Base-by-base conservation (phyloP, 2,329 filamentous ascomycete species). In the Penicillium sp. region DNA sequence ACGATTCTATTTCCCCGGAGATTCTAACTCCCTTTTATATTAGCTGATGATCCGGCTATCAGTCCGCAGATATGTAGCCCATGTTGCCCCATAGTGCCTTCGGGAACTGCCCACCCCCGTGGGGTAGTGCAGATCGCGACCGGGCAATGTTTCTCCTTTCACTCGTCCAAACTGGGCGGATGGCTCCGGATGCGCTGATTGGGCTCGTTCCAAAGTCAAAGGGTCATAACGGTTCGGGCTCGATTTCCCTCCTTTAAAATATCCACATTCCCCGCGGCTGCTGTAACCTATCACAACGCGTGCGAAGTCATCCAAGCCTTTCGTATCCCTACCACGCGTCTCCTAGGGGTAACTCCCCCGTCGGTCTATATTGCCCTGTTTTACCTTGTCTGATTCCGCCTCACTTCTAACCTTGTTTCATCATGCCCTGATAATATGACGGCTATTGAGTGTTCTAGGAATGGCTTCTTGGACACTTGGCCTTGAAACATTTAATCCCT, bases 41-140 rank as follows among this genome's bases (percentile, higher is more conserved):
- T 26, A 45, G 10, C 26, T 31, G 13, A 43, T 43, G 11, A 24
- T 39, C 39, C 39, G 23, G 39, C 21, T 26, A 44, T 44, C 24
- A 44, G 3, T 21, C 24, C 23, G 29, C 29, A 28, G 40, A 44
- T 40, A 29, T 13, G 11, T 3, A 6, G 14, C 19, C n/a, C 23
- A 14, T 13, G 21, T 9, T 14, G 7, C 39, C 39, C 39, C 23
- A 43, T 43, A 23, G 23, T 7, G 23, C 16, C 24, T 43, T 21
- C 21, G 23, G 23, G 39, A 10, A 43, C 24, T 28, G 24, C 24
- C 24, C 24, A 10, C 28, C 42, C 42, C 42, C 42, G 42, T 45
- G 42, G 42, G 42, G 42, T 29, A 45, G 18, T 33, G 42, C 42
- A 45, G 42, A 45, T 45, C 42, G 10, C 5, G n/a, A 43, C 10